Percentiles rank a stretch among this genome's conserved stretches.
Evolutionary conservation across 345 rosid species (phyloP).

Genomic region (Citrus sinensis): DNA sequence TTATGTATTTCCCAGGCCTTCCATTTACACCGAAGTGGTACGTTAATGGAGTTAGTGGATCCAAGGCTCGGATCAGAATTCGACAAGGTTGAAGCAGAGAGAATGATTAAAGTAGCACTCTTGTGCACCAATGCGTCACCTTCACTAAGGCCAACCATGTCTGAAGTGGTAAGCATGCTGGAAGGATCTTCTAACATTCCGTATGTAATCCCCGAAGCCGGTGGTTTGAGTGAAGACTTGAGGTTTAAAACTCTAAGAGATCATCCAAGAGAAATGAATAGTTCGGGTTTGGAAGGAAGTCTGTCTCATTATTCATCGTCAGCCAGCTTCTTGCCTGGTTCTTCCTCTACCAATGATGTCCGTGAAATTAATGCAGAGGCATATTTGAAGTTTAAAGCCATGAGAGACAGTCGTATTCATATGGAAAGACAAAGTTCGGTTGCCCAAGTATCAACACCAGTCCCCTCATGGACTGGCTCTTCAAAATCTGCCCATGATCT

Average conservation of each 20-base stretch:
- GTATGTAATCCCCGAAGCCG: slow-evolving; percentile 27
- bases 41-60: slow-evolving; percentile 42
- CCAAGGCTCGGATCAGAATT: slow-evolving; percentile 35
- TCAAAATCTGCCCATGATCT: slow-evolving; percentile 2
- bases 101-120: slow-evolving; percentile 44
- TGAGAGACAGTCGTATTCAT: slow-evolving; percentile 5
- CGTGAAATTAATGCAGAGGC: slow-evolving; percentile 6
- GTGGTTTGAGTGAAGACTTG: slow-evolving; percentile 30
- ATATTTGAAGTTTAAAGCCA: slow-evolving; percentile 5
- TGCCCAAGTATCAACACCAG: background rate
- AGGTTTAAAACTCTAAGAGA: slow-evolving; percentile 35
- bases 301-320: background rate
- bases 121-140: slow-evolving; percentile 50
- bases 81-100: slow-evolving; percentile 36
- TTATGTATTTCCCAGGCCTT: slow-evolving; percentile 35
- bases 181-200: slow-evolving; percentile 43
- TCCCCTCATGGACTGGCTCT: background rate
- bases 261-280: background rate
- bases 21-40: slow-evolving; percentile 34
- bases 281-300: background rate
- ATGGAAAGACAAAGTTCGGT: background rate
- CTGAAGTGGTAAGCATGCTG: slow-evolving; percentile 55
- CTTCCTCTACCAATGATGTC: background rate
- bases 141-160: slow-evolving; percentile 50
- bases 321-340: background rate